Base-by-base conservation (phyloP, 2,329 filamentous ascomycete genomes). In the Stachybotrys echinatus region DNA sequence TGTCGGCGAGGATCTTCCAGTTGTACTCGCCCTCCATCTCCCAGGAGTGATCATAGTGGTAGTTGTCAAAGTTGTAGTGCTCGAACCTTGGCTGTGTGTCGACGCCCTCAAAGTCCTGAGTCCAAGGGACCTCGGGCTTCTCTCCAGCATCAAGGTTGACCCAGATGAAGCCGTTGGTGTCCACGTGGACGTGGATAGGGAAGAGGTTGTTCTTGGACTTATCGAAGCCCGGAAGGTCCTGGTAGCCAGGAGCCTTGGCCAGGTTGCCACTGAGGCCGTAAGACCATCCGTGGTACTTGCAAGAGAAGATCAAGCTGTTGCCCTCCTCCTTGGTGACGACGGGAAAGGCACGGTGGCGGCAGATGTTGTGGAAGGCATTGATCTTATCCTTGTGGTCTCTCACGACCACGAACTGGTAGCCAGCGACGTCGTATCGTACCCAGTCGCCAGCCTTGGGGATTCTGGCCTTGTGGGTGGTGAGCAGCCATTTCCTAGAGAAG, bases 251-350 rank as follows among this genome's bases (percentile, higher is more conserved):
- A 2, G 81, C 81, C 61, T 84, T 84, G 22, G 80, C 75, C 3
- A 84, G 68, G 45, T 77, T 75, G 14, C 81, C 81, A 23, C 69
- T 72, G 3, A 80, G 67, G 42, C 79, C 76, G 53, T 84, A 84
- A 3, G 77, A 80, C 81, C 81, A 85, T 40, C 80, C 80, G 57
- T 84, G 81, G 57, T 84, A 84, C 51, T 76, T 76, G 69, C 81
- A 85, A 0, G 75, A 70, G 37, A 85, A 72, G 34, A 84, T 74
- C 54, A 66, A 72, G 45, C 73, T 73, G 40, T 71, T 71, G 3
- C 81, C 81, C 10, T 71, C 64, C 3, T 76, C 70, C 42, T 74
- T 71, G 4, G 69, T 72, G 8, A 82, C 77, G 8, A 84, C 74
- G 0, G 80, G 78, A 58, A 78, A 85, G 20, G 81, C 81, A 6